Conservation (phyloP, 2,329 filamentous ascomycete genomes). For the Trichophyton schoenleinii region DNA sequence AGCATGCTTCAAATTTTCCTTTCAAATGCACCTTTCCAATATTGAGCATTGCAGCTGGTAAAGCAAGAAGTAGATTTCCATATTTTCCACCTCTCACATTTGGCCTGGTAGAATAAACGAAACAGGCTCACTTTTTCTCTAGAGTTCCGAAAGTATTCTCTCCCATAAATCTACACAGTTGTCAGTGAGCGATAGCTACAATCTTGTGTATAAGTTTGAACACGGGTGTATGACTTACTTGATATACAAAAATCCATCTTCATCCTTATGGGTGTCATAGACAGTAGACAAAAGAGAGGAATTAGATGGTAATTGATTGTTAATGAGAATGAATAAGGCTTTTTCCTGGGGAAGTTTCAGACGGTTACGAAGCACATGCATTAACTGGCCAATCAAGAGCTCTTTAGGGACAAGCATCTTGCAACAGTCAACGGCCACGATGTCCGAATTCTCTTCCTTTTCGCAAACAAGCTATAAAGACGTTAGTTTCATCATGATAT, state of each 20-base stretch:
- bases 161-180: constrained; percentile 61
- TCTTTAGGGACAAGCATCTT: constrained; percentile 98
- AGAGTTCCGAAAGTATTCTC: constrained; percentile 86
- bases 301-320: constrained; percentile 91
- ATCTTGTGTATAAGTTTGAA: not conserved
- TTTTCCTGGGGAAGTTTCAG: constrained; percentile 99
- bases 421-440: constrained; percentile 99
- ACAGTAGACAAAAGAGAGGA: constrained; percentile 98
- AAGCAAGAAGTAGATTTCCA: too few relatives aligned
- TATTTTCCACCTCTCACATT: too few relatives aligned
- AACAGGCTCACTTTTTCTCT: constrained; percentile 5
- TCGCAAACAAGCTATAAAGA: constrained; percentile 80
- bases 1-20: too few relatives aligned
- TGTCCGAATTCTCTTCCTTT: constrained; percentile 84
- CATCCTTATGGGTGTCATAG: constrained; percentile 95
- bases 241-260: constrained; percentile 90
- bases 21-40: too few relatives aligned
- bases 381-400: constrained; percentile 96
- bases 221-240: constrained; percentile 46
- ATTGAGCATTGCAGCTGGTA: too few relatives aligned
- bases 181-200: constrained; percentile 13
- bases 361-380: constrained; percentile 98
- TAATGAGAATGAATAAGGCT: constrained; percentile 99
- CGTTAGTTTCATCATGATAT: not conserved
- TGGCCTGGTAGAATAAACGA: not conserved